A percentile compares a stretch with the other conserved stretches of the same genome.
Evolutionary conservation across 2,329 filamentous ascomycete species (phyloP).

Genomic region (Nemania diffusa): DNA sequence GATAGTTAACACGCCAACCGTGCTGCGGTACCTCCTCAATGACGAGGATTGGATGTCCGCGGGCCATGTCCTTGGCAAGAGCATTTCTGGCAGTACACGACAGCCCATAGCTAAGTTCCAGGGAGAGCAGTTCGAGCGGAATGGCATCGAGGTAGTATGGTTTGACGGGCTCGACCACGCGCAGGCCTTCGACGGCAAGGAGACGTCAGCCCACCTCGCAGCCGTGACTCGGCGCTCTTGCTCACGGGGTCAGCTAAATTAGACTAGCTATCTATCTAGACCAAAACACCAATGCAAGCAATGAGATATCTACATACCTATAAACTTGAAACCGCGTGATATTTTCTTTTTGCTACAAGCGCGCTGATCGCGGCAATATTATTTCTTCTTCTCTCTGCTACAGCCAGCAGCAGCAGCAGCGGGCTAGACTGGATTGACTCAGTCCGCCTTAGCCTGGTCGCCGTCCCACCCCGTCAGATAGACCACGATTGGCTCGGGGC

Average conservation of each 20-base stretch:
- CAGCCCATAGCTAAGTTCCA: conserved; percentile 29
- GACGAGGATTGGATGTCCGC: conserved; percentile 47
- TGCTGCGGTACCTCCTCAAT: conserved; percentile 66
- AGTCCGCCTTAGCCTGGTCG: conserved; percentile 51
- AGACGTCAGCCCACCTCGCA: conserved; percentile 42
- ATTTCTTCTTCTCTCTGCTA: too few relatives aligned
- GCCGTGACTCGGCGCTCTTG: conserved; percentile 47
- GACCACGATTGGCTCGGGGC: conserved; percentile 68
- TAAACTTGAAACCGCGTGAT: too few relatives aligned
- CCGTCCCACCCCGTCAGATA: conserved; percentile 72
- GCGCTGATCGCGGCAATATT: conserved; percentile 15
- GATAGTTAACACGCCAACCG: conserved; percentile 69
- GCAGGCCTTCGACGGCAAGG: conserved; percentile 63
- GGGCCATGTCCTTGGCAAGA: conserved; percentile 28
- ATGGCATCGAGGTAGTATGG: conserved; percentile 68
- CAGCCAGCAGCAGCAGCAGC: too few relatives aligned
- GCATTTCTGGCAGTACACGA: conserved; percentile 46
- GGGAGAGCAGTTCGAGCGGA: conserved; percentile 39
- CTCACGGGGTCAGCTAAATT: conserved; percentile 24
- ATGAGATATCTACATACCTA: conserved; percentile 23
- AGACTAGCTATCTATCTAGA: conserved; percentile 23
- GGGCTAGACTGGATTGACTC: conserved; percentile 25
- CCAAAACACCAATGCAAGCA: conserved; percentile 14
- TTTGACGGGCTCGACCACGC: conserved; percentile 72
- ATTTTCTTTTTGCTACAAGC: conserved; percentile 30